A percentile compares a stretch with the other conserved stretches of the same genome.
Evolutionary conservation across 768 basidiomycete species (phyloP).

Genomic region (Polyporus arcularius): DNA sequence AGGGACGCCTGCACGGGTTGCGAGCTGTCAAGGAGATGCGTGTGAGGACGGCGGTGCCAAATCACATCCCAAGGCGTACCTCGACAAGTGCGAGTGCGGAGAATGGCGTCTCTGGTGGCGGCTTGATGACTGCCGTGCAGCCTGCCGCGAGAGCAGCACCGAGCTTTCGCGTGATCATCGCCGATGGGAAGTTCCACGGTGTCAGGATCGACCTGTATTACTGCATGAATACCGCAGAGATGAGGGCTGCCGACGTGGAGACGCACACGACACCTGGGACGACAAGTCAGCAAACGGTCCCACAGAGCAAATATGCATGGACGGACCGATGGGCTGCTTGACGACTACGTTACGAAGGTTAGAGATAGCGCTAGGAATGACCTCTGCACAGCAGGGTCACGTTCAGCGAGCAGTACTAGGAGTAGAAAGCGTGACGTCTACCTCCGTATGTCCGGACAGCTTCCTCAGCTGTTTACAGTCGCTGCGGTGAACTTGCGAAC

Average conservation of each 20-base stretch:
- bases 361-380: constrained; percentile 74
- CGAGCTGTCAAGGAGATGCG: constrained; percentile 49
- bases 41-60: not conserved
- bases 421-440: constrained; percentile 30
- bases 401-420: not conserved
- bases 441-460: constrained; percentile 91
- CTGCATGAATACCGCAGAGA: not conserved
- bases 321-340: constrained; percentile 87
- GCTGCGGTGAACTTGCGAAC: not conserved
- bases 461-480: constrained; percentile 68
- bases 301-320: not conserved
- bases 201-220: constrained; percentile 68
- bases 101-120: constrained; percentile 93
- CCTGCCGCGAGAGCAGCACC: constrained; percentile 91
- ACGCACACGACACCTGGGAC: constrained; percentile 49
- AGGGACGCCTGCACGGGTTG: constrained; percentile 87
- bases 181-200: constrained; percentile 94
- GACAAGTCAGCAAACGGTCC: not conserved
- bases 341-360: constrained; percentile 83
- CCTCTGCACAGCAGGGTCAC: constrained; percentile 47
- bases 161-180: constrained; percentile 92
- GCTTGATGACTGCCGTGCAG: constrained; percentile 95
- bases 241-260: not conserved
- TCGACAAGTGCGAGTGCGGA: constrained; percentile 91
- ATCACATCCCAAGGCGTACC: constrained; percentile 37